A percentile compares a stretch with the other conserved stretches of the same genome.
Evolutionary conservation across 352 stramenopile species (phyloP).

Genomic region (Globisporangium splendens): DNA sequence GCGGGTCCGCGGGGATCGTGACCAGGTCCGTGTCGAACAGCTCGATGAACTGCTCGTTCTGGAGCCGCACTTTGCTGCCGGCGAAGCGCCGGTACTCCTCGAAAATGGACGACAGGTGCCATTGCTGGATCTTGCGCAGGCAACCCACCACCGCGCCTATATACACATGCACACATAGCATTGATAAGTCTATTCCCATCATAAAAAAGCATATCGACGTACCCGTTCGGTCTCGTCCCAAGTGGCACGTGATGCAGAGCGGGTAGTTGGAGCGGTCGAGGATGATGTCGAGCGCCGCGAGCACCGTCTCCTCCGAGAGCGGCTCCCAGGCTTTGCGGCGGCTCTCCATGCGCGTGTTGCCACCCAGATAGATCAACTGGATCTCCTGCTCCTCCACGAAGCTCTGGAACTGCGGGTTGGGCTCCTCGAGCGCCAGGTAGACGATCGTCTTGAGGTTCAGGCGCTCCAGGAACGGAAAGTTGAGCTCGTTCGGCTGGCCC

Average conservation of each 20-base stretch:
- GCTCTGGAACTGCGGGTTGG: conserved; percentile 86
- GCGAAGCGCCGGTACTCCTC: conserved; percentile 92
- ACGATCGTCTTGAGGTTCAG: conserved; percentile 90
- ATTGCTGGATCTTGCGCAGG: conserved; percentile 91
- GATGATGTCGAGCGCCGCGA: conserved; percentile 87
- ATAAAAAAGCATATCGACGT: neutral
- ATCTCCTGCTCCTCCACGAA: conserved; percentile 92
- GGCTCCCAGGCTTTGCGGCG: conserved; percentile 85
- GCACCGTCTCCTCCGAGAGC: conserved; percentile 87
- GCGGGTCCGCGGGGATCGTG: conserved; percentile 73
- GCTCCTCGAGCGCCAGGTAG: conserved; percentile 88
- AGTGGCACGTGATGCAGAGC: conserved; percentile 89
- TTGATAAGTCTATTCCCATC: neutral
- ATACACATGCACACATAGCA: neutral
- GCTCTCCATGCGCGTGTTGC: conserved; percentile 87
- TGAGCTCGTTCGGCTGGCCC: conserved; percentile 89
- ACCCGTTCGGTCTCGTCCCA: conserved; percentile 88
- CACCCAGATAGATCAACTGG: conserved; percentile 80
- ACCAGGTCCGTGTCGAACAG: conserved; percentile 93
- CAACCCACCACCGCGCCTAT: conserved; percentile 85
- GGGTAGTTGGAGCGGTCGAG: conserved; percentile 89
- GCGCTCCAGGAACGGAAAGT: conserved; percentile 91
- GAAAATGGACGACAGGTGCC: conserved; percentile 92
- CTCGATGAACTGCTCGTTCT: conserved; percentile 94
- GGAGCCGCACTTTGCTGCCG: conserved; percentile 85